phyloP scores from a whole-genome alignment of 2,329 filamentous ascomycete species.

The Helminthosporium solani region DNA sequence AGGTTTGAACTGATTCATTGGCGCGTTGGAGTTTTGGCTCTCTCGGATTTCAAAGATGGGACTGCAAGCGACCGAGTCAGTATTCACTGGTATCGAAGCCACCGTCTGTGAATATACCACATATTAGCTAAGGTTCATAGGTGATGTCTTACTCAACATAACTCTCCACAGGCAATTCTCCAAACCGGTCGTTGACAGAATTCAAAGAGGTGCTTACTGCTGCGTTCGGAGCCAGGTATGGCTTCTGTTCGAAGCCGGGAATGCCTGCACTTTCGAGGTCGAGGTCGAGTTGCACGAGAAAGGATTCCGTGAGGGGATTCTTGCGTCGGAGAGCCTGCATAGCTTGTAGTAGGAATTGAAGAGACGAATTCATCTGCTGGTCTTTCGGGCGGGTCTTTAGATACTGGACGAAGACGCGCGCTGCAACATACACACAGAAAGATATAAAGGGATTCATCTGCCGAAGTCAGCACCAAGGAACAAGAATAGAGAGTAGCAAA shows the following conservation, averaged over 20 bases:
- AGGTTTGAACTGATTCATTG: constrained; percentile 32
- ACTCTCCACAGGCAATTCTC: neutral
- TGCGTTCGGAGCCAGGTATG: constrained; percentile 35
- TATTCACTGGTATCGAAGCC: constrained; percentile 17
- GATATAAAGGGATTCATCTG: constrained; percentile 95
- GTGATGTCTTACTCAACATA: constrained; percentile 15
- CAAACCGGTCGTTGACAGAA: neutral
- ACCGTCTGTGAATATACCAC: constrained; percentile 3
- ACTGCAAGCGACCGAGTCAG: constrained; percentile 32
- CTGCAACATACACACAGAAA: constrained; percentile 94
- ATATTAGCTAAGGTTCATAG: constrained; percentile 6
- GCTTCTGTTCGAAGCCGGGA: constrained; percentile 46
- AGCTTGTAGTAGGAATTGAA: constrained; percentile 87
- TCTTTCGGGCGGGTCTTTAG: constrained; percentile 92
- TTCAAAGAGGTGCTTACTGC: neutral
- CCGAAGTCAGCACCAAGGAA: constrained; percentile 14
- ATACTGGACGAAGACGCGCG: constrained; percentile 92
- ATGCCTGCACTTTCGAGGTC: constrained; percentile 76
- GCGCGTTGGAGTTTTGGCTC: constrained; percentile 25
- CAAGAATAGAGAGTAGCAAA: constrained; percentile 1
- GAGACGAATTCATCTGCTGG: constrained; percentile 70
- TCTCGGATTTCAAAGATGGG: constrained; percentile 40
- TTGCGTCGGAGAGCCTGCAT: constrained; percentile 87
- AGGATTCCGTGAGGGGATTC: constrained; percentile 91
- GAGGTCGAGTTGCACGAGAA: constrained; percentile 88